phyloP scores from a whole-genome alignment of 768 basidiomycete species.

The Naganishia vishniacii region DNA sequence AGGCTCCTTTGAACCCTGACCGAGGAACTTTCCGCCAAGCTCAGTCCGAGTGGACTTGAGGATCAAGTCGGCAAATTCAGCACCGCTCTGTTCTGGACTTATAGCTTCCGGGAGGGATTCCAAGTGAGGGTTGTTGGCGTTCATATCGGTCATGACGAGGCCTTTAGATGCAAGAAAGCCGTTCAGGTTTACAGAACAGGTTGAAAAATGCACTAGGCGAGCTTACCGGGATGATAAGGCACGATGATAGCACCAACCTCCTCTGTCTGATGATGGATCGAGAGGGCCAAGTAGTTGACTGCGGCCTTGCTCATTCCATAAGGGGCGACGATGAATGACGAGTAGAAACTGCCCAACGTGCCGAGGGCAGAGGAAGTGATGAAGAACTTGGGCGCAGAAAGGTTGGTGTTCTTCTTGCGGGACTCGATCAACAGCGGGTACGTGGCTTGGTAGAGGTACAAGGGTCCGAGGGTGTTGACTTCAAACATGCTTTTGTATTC shows the following conservation, averaged over 20 bases:
- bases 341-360: neutral
- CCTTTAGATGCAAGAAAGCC: neutral
- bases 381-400: constrained; percentile 22
- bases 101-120: neutral
- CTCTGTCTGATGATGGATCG: constrained; percentile 25
- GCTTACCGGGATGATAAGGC: constrained; percentile 20
- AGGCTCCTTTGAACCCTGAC: neutral
- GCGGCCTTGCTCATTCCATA: constrained; percentile 32
- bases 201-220: neutral
- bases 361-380: constrained; percentile 25
- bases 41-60: neutral
- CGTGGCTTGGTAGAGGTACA: constrained; percentile 25
- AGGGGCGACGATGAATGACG: neutral
- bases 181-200: neutral
- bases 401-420: neutral
- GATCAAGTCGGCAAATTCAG: neutral
- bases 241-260: constrained; percentile 12
- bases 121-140: neutral
- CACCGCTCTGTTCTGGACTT: neutral
- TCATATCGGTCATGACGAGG: constrained; percentile 22
- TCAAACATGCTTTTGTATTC: neutral
- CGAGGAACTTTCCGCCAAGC: neutral
- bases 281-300: constrained; percentile 28
- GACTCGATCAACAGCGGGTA: constrained; percentile 15
- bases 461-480: constrained; percentile 29